These are phyloP conservation scores for Trichoderma sp. DNA, from an alignment of 2,329 filamentous ascomycete species.

Conservation along the genomic window DNA sequence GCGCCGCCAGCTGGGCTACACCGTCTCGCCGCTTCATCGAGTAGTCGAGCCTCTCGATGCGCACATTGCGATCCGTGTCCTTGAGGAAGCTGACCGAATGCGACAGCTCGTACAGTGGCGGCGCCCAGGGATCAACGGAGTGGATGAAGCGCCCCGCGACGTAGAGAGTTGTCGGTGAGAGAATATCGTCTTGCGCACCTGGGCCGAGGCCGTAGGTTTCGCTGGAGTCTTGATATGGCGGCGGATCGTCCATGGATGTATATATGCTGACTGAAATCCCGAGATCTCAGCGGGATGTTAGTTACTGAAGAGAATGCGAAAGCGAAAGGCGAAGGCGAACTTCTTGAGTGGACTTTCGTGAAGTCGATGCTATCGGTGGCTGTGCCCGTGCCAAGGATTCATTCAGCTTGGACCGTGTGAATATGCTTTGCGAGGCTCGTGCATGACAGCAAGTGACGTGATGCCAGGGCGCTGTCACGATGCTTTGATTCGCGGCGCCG, in stretches of 20 bases:
- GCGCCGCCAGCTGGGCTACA: constrained; percentile 29
- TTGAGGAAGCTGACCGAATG: constrained; percentile 35
- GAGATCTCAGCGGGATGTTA: background rate
- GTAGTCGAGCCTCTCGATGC: constrained; percentile 34
- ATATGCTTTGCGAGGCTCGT: background rate
- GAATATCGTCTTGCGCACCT: constrained; percentile 17
- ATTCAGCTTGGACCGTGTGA: background rate
- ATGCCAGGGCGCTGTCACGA: background rate
- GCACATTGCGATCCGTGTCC: constrained; percentile 33
- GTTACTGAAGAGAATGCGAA: background rate
- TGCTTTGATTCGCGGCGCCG: background rate
- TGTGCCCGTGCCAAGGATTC: background rate
- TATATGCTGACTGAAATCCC: background rate
- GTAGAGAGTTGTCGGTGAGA: constrained; percentile 35
- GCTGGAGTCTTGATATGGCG: background rate
- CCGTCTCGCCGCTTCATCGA: constrained; percentile 27
- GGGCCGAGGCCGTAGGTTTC: background rate
- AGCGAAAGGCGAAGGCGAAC: background rate
- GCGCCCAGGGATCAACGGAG: constrained; percentile 29
- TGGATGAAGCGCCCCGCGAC: constrained; percentile 37
- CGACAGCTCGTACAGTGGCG: constrained; percentile 38
- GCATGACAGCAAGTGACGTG: background rate
- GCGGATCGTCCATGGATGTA: constrained; percentile 4
- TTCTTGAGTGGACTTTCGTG: background rate
- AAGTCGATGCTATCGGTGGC: background rate